Percentiles rank a stretch among this genome's conserved stretches.
Conservation (phyloP, 192 early-diverging fungal genomes). For the Rhizophagus sp. region DNA sequence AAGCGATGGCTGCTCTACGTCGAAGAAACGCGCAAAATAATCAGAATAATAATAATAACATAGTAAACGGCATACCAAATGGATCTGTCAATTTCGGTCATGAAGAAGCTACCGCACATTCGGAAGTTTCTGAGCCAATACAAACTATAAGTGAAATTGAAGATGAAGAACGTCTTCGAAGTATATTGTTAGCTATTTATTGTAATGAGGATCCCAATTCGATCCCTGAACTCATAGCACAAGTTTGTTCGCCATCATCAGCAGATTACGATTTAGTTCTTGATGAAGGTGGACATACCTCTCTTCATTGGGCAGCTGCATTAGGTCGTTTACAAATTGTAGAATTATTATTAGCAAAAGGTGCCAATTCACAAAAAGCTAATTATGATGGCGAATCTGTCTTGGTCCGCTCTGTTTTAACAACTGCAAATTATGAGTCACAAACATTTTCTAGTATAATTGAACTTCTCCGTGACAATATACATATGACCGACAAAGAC, state of each 20-base stretch:
- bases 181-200: constrained; percentile 84
- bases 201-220: constrained; percentile 69
- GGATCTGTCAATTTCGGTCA: not conserved
- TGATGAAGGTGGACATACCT: constrained; percentile 93
- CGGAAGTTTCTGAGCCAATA: not conserved
- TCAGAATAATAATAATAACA: not conserved
- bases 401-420: constrained; percentile 84
- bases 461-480: constrained; percentile 69
- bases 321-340: constrained; percentile 76
- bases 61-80: not conserved
- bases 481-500: constrained; percentile 70
- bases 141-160: constrained; percentile 9
- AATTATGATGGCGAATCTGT: constrained; percentile 89
- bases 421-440: constrained; percentile 81
- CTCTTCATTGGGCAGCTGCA: constrained; percentile 96
- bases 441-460: constrained; percentile 79
- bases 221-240: constrained; percentile 55
- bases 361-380: constrained; percentile 65
- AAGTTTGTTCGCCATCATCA: constrained; percentile 43
- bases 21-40: not conserved
- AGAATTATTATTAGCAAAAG: constrained; percentile 72
- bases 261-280: constrained; percentile 83
- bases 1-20: constrained; percentile 34
- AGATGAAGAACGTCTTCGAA: constrained; percentile 38
- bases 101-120: not conserved